Conservation (phyloP, 2,329 filamentous ascomycete species). For the Aspergillus piperis region DNA sequence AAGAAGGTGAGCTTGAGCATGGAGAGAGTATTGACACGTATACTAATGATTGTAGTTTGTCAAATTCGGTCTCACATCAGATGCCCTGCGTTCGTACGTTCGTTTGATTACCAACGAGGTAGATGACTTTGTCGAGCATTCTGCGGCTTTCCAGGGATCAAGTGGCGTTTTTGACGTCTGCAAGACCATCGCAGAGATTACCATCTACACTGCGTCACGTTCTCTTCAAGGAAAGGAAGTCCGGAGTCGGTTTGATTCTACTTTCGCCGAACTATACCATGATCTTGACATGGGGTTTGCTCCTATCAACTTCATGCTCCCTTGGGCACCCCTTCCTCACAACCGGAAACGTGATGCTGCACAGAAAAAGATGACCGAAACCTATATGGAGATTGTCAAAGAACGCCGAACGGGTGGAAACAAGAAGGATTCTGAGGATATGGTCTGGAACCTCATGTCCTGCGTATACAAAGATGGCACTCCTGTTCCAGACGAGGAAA, state of each 20-base stretch:
- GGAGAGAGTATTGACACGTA: constrained; percentile 5
- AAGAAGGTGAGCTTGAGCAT: constrained; percentile 70
- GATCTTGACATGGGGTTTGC: constrained; percentile 89
- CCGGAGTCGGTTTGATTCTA: constrained; percentile 75
- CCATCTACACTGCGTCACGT: constrained; percentile 85
- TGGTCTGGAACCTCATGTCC: constrained; percentile 89
- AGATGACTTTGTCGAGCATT: constrained; percentile 69
- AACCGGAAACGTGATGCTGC: constrained; percentile 80
- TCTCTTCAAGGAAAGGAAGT: constrained; percentile 83
- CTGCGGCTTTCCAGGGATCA: constrained; percentile 65
- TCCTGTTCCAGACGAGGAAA: constrained; percentile 76
- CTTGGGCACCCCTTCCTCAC: constrained; percentile 86
- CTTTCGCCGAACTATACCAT: constrained; percentile 80
- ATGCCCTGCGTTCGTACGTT: constrained; percentile 70
- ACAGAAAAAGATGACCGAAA: constrained; percentile 75
- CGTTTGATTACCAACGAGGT: constrained; percentile 76
- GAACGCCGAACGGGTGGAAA: constrained; percentile 62
- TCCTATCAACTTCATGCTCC: constrained; percentile 85
- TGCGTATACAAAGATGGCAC: constrained; percentile 81
- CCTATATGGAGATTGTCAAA: constrained; percentile 80
- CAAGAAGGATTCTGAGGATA: constrained; percentile 65
- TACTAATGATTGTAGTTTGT: constrained; percentile 52
- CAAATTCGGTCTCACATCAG: constrained; percentile 64
- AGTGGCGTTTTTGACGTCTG: constrained; percentile 72
- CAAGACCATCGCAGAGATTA: constrained; percentile 78